phyloP scores from a whole-genome alignment of 148 eudicot species.

The Beta vulgaris region DNA sequence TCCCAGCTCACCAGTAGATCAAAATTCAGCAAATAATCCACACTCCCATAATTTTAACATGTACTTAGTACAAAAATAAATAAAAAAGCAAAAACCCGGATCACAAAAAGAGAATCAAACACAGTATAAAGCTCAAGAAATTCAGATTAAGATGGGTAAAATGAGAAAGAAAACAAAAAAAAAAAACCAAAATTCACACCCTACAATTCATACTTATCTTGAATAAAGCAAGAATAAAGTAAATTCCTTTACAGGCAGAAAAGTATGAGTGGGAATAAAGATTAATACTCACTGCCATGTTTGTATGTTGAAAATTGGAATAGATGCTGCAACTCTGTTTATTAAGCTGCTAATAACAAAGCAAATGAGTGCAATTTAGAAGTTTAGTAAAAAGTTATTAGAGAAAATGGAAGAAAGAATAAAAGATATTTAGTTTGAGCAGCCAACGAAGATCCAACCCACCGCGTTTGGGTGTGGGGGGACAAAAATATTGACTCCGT shows the following conservation, averaged over 20 bases:
- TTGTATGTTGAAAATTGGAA: constrained; percentile 6
- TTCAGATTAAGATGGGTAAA: neutral
- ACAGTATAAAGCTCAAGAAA: neutral
- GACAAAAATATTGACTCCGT: constrained; percentile 14
- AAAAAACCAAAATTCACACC: constrained; percentile 12
- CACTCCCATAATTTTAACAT: constrained; percentile 3
- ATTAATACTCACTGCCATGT: constrained; percentile 33
- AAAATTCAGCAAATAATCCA: neutral
- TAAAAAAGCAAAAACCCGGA: neutral
- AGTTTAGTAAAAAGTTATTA: neutral
- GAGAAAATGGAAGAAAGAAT: neutral
- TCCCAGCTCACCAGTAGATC: neutral
- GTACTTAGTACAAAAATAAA: neutral
- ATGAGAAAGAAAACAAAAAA: neutral
- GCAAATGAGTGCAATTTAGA: neutral
- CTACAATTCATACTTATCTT: no score
- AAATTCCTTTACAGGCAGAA: neutral
- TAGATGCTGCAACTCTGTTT: neutral
- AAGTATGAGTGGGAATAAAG: no score
- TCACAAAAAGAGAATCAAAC: no score
- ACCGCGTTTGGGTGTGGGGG: constrained; percentile 18
- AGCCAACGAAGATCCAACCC: constrained; percentile 20
- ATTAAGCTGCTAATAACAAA: neutral
- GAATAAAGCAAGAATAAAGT: neutral
- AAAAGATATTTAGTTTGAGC: neutral